phyloP scores from a whole-genome alignment of 169 alveolate species.

The Ophryocystis elektroscirrha region DNA sequence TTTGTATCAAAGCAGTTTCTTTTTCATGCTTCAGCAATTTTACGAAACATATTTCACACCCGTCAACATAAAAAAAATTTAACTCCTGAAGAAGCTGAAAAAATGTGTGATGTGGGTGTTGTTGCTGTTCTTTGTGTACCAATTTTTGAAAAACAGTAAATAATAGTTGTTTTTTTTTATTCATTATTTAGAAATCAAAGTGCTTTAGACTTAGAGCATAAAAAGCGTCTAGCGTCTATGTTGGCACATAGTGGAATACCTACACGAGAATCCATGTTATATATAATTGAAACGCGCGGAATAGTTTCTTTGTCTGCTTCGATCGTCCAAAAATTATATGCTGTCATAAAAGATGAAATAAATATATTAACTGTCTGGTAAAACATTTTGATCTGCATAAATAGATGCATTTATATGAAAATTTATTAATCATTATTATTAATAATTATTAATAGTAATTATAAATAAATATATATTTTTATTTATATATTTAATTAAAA shows the following conservation, averaged over 20 bases:
- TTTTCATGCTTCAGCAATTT: background rate
- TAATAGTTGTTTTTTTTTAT: too few species aligned
- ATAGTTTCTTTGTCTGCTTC: constrained; percentile 37
- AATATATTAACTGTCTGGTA: constrained; percentile 29
- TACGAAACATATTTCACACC: constrained; percentile 3
- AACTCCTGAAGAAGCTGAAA: background rate
- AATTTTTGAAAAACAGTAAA: too few species aligned
- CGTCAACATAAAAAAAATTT: background rate
- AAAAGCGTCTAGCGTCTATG: constrained; percentile 45
- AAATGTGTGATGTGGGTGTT: constrained; percentile 2
- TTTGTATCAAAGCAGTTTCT: background rate
- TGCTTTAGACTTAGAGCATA: constrained; percentile 35
- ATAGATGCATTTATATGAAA: too few species aligned
- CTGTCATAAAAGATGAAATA: constrained; percentile 34
- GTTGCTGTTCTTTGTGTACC: background rate
- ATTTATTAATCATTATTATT: too few species aligned
- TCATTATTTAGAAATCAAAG: too few species aligned
- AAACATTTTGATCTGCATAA: background rate
- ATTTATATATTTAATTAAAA: too few species aligned
- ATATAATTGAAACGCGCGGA: constrained; percentile 37
- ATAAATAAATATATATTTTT: too few species aligned
- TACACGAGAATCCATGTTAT: constrained; percentile 45
- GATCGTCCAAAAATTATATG: constrained; percentile 38
- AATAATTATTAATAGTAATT: too few species aligned
- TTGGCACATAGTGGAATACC: constrained; percentile 54